Base-by-base conservation (phyloP, 345 rosid species). In the Eucalyptus leucophloia region DNA sequence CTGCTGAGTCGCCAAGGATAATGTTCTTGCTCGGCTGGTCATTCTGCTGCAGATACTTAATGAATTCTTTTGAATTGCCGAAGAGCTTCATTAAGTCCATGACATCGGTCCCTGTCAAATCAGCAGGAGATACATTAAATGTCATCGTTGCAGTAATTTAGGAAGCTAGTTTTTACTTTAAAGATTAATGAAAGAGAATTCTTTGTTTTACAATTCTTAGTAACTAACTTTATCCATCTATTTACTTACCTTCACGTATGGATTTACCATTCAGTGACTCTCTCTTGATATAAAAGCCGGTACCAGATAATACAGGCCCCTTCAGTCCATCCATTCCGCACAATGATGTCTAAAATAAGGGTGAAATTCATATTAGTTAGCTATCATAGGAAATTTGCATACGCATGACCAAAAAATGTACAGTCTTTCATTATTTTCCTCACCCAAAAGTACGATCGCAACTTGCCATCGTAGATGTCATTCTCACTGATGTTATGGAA, bases 201-300 rank as follows among this genome's bases (percentile, higher is more conserved):
- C 47, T 40, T 77, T 37, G 28, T 23, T 37, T 40, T 77, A 40
- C 83, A 21, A 37, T 77, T 37, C 14, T 77, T 37, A 72, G 28
- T 72, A 72, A 72, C 28, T 37, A 72, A 72, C 23, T 37, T 37
- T 19, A 37, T 37, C 45, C 42, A 72, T 77, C 83, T 21, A 21
- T 40, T 77, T 37, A 42, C 47, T 21, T 19, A 40, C 47, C 83
- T 77, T 77, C 28, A 13, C 3, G 26, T 34, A 32, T 15, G 30
- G 40, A 87, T 50, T 34, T 86, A 13, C 56, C 89, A 86, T 87
- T 88, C 7, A 94, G 88, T 30, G 93, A 87, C 21, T 89, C 91
- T 69, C 93, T 93, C 93, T 93, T 94, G 15, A 93, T 90, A 34
- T 93, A 94, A 89, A 92, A 94, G 65, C 92, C 90, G 17, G 94